These are phyloP conservation scores for Phytophthora pluvialis DNA, from an alignment of 352 stramenopile genomes.

Conservation along the genomic window DNA sequence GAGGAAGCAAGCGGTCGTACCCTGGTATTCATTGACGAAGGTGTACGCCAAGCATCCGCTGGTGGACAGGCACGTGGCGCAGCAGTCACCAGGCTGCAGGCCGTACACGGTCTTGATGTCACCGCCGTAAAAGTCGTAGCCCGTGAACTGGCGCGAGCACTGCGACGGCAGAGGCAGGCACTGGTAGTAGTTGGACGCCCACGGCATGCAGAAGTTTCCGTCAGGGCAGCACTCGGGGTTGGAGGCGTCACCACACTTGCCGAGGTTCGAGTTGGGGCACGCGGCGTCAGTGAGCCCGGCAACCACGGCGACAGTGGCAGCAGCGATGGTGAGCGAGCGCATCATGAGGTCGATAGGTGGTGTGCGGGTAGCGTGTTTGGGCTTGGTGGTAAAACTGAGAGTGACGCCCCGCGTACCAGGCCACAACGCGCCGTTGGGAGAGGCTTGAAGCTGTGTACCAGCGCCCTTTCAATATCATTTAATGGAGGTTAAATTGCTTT, in stretches of 20 bases:
- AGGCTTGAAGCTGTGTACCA: slow-evolving; percentile 2
- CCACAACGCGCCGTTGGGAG: slow-evolving; percentile 1
- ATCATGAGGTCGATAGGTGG: slow-evolving; percentile 6
- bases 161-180: slow-evolving; percentile 39
- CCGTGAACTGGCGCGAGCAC: slow-evolving; percentile 46
- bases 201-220: slow-evolving; percentile 50
- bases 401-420: slow-evolving; percentile 3
- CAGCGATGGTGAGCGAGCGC: slow-evolving; percentile 11
- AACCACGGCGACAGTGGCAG: slow-evolving; percentile 6
- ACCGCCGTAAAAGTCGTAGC: slow-evolving; percentile 59
- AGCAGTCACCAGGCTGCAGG: slow-evolving; percentile 45
- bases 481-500: not conserved
- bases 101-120: slow-evolving; percentile 49
- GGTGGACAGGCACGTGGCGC: slow-evolving; percentile 46
- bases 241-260: slow-evolving; percentile 32
- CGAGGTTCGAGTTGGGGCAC: slow-evolving; percentile 28
- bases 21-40: slow-evolving; percentile 44
- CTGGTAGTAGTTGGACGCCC: slow-evolving; percentile 45
- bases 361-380: not conserved
- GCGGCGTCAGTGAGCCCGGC: slow-evolving; percentile 13
- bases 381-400: slow-evolving; percentile 11
- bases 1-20: slow-evolving; percentile 45
- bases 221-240: slow-evolving; percentile 44
- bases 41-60: slow-evolving; percentile 57
- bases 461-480: slow-evolving; percentile 18